Evolutionary conservation across 805 yeast species (phyloP).

Genomic region (Metschnikowia chrysomelidarum): DNA sequence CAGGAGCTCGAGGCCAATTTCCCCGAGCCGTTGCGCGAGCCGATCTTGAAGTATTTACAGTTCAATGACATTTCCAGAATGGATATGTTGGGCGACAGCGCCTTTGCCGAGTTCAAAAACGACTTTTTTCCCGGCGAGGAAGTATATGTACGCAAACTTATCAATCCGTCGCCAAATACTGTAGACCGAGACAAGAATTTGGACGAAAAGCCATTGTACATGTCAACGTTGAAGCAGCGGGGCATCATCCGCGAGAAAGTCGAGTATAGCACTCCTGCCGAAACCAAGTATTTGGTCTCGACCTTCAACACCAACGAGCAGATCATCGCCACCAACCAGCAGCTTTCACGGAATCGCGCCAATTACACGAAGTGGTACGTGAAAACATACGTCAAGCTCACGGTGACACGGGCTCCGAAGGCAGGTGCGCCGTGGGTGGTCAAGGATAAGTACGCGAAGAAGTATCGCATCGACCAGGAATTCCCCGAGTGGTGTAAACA

Average conservation of each 20-base stretch:
- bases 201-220: conserved; percentile 11
- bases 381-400: conserved; percentile 80
- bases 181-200: neutral
- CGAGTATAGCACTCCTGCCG: conserved; percentile 55
- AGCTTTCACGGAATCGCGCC: conserved; percentile 78
- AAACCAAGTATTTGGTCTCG: conserved; percentile 65
- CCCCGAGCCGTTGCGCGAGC: conserved; percentile 90
- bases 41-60: conserved; percentile 81
- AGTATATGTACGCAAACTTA: conserved; percentile 52
- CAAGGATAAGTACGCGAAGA: conserved; percentile 67
- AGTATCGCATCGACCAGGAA: conserved; percentile 61
- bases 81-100: conserved; percentile 84
- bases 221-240: conserved; percentile 33
- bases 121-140: conserved; percentile 92
- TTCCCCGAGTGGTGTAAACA: conserved; percentile 55
- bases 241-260: conserved; percentile 85
- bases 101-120: conserved; percentile 69
- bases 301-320: conserved; percentile 53
- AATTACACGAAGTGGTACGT: conserved; percentile 87
- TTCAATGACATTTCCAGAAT: conserved; percentile 78
- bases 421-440: conserved; percentile 97
- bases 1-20: conserved; percentile 72
- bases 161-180: conserved; percentile 4
- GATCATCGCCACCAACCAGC: conserved; percentile 67
- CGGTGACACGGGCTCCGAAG: conserved; percentile 73